Conservation (phyloP, 208 protist species). For the Crithidia fasciculata region DNA sequence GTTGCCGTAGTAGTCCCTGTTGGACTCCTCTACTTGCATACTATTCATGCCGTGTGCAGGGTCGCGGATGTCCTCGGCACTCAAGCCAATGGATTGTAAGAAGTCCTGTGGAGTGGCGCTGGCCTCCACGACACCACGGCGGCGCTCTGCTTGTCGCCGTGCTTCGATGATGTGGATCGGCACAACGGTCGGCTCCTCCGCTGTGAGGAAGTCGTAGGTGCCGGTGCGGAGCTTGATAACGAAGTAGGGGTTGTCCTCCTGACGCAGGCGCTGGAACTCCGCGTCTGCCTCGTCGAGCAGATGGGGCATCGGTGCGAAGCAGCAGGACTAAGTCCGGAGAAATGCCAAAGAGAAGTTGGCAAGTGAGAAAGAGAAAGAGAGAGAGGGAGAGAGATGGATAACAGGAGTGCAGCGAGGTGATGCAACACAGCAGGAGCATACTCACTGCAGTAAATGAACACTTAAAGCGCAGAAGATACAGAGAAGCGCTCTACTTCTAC, state of each 20-base stretch:
- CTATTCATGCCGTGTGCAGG: constrained; percentile 32
- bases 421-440: no score
- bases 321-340: no score
- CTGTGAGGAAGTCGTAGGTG: constrained; percentile 67
- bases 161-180: constrained; percentile 61
- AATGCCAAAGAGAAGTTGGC: no score
- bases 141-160: constrained; percentile 32
- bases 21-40: constrained; percentile 38
- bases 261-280: constrained; percentile 20
- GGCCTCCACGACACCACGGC: constrained; percentile 24
- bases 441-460: no score
- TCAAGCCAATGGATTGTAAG: constrained; percentile 41
- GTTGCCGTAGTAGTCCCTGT: constrained; percentile 64
- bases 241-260: background rate
- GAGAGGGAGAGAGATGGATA: no score
- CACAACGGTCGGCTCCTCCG: constrained; percentile 16
- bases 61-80: constrained; percentile 42
- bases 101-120: constrained; percentile 53
- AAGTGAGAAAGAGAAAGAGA: no score
- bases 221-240: constrained; percentile 10
- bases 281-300: constrained; percentile 31
- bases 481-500: no score
- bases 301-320: constrained; percentile 1
- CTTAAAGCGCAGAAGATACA: no score
- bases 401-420: no score